Evolutionary conservation across 495 filamentous ascomycete species (phyloP).

Genomic region (Rostrohypoxylon terebratum): DNA sequence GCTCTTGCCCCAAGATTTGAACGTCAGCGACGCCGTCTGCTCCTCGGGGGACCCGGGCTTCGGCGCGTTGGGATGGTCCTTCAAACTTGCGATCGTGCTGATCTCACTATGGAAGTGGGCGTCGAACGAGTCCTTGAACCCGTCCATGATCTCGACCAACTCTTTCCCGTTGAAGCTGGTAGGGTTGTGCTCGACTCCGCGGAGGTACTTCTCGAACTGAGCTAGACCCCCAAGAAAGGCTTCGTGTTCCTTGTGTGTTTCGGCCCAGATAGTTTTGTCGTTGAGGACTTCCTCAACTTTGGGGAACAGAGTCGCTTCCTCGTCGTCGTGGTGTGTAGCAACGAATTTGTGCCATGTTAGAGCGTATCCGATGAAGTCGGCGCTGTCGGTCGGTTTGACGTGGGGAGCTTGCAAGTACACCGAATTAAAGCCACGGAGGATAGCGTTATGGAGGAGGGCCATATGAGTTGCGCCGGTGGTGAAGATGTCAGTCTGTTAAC

Average conservation of each 20-base stretch:
- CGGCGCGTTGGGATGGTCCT: conserved; percentile 60
- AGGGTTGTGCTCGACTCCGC: conserved; percentile 44
- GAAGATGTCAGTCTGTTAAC: conserved; percentile 60
- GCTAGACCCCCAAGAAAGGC: conserved; percentile 62
- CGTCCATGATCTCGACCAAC: conserved; percentile 60
- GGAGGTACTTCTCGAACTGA: conserved; percentile 62
- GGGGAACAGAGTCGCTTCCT: conserved; percentile 64
- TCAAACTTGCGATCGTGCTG: conserved; percentile 60
- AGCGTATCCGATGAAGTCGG: conserved; percentile 64
- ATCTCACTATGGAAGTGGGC: conserved; percentile 67
- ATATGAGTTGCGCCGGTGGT: conserved; percentile 68
- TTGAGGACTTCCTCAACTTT: conserved; percentile 62
- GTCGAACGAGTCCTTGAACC: conserved; percentile 62
- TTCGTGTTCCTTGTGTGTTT: conserved; percentile 64
- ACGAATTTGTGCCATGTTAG: conserved; percentile 65
- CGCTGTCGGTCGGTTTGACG: conserved; percentile 55
- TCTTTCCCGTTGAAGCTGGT: conserved; percentile 56
- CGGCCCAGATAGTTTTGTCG: conserved; percentile 59
- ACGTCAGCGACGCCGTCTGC: conserved; percentile 46
- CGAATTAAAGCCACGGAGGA: conserved; percentile 69
- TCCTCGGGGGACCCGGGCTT: conserved; percentile 58
- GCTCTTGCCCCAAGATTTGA: conserved; percentile 61
- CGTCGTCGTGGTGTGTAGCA: conserved; percentile 66
- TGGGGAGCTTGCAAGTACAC: conserved; percentile 65
- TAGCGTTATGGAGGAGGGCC: conserved; percentile 69